phyloP scores from a whole-genome alignment of 169 alveolate genomes.

The Cryptosporidium canis region DNA sequence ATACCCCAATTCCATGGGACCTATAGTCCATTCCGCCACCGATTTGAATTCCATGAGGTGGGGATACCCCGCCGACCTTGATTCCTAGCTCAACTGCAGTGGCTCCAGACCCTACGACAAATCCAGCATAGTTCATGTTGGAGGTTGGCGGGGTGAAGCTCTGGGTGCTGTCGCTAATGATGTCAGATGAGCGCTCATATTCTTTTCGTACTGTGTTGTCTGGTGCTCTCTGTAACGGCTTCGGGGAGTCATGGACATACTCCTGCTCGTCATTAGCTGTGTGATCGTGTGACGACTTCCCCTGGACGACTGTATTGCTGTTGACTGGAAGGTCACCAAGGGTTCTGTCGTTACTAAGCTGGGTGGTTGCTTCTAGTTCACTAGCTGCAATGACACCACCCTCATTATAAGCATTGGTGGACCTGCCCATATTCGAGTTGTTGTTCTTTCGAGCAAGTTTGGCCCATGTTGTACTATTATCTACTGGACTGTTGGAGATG shows the following conservation, averaged over 20 bases:
- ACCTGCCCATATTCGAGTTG: neutral
- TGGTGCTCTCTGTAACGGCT: neutral
- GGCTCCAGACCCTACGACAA: neutral
- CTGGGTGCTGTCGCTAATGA: neutral
- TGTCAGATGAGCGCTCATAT: neutral
- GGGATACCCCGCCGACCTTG: conserved; percentile 55
- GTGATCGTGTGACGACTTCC: neutral
- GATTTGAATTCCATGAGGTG: conserved; percentile 61
- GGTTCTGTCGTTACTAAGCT: neutral
- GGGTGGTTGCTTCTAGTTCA: neutral
- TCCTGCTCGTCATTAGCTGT: neutral
- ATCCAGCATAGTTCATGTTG: neutral
- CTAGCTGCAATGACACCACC: neutral
- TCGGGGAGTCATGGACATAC: neutral
- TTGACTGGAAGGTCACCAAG: neutral
- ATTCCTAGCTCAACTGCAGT: conserved; percentile 57
- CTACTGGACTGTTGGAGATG: conserved; percentile 7
- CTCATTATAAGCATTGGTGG: neutral
- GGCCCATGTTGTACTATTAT: conserved; percentile 54
- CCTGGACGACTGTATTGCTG: neutral
- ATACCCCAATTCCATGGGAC: conserved; percentile 40
- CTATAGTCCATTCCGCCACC: conserved; percentile 1
- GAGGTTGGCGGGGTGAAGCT: conserved; percentile 9
- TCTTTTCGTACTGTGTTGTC: neutral
- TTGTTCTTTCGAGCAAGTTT: conserved; percentile 52